Conservation (phyloP, 1,139 yeast genomes). For the Sugiyamaella grinbergsii region DNA sequence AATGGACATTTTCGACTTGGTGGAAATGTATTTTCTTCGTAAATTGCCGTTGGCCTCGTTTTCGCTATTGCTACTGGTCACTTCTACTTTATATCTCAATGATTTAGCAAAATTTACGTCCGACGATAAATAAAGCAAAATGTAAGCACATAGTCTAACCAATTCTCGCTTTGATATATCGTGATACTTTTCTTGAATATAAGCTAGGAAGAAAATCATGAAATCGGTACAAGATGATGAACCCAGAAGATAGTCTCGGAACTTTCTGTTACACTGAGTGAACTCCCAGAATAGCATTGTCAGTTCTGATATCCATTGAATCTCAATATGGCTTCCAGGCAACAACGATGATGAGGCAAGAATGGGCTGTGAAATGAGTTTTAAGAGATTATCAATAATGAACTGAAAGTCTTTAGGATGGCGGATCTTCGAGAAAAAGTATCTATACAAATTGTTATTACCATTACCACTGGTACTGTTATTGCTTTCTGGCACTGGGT, state of each 20-base stretch:
- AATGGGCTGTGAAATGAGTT: slow-evolving; percentile 40
- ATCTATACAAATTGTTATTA: slow-evolving; percentile 39
- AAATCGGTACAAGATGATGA: slow-evolving; percentile 56
- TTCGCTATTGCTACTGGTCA: not conserved
- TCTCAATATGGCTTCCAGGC: slow-evolving; percentile 40
- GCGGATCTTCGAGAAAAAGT: slow-evolving; percentile 43
- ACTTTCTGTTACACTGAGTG: slow-evolving; percentile 62
- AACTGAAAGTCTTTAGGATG: slow-evolving; percentile 49
- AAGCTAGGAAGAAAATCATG: slow-evolving; percentile 56
- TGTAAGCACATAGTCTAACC: slow-evolving; percentile 60
- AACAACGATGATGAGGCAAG: slow-evolving; percentile 39
- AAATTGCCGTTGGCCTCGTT: slow-evolving; percentile 30
- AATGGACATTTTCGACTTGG: slow-evolving; percentile 29
- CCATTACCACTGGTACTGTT: slow-evolving; percentile 15
- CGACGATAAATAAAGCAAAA: slow-evolving; percentile 62
- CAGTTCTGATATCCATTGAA: slow-evolving; percentile 49
- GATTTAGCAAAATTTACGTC: slow-evolving; percentile 43
- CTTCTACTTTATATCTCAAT: slow-evolving; percentile 37
- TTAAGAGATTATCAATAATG: slow-evolving; percentile 45
- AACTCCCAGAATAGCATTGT: slow-evolving; percentile 74
- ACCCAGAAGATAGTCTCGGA: slow-evolving; percentile 51
- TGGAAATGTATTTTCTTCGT: slow-evolving; percentile 31
- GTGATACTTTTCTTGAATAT: slow-evolving; percentile 54
- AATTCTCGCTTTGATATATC: slow-evolving; percentile 50
- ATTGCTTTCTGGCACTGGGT: slow-evolving; percentile 56